A percentile compares a stretch with the other conserved stretches of the same genome.
These are phyloP conservation scores for Solanum rostratum DNA, from an alignment of 257 asterid genomes.

Conservation along the genomic window DNA sequence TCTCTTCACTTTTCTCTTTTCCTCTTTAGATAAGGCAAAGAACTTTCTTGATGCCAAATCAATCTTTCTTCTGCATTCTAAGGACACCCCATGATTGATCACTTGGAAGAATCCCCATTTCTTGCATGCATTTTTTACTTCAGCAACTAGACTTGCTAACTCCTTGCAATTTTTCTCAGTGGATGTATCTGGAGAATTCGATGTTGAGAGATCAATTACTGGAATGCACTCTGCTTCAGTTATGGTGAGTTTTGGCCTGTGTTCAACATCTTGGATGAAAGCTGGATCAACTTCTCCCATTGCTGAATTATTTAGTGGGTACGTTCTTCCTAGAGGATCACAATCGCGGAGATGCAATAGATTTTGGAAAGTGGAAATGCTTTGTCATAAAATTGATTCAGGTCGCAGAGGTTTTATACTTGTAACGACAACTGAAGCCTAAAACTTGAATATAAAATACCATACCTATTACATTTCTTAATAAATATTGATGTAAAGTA, in stretches of 20 bases:
- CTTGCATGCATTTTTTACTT: slow-evolving; percentile 45
- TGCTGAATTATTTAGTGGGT: background rate
- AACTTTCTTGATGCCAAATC: slow-evolving; percentile 38
- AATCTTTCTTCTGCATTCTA: slow-evolving; percentile 23
- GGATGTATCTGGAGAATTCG: slow-evolving; percentile 7
- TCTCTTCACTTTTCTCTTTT: slow-evolving; percentile 42
- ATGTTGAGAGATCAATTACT: slow-evolving; percentile 40
- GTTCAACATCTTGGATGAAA: slow-evolving; percentile 53
- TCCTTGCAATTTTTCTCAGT: background rate
- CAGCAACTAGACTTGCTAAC: slow-evolving; percentile 20
- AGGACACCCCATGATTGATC: slow-evolving; percentile 65
- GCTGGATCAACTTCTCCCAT: slow-evolving; percentile 54
- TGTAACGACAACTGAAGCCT: background rate
- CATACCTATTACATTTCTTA: background rate
- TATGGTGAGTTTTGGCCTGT: slow-evolving; percentile 39
- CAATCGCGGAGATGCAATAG: background rate
- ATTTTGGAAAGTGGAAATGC: background rate
- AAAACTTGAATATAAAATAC: background rate
- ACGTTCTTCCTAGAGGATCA: background rate
- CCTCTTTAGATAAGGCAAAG: slow-evolving; percentile 43
- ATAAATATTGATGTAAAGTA: background rate
- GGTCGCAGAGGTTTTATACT: background rate
- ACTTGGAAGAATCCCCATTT: slow-evolving; percentile 75
- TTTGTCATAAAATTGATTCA: background rate
- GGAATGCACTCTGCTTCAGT: slow-evolving; percentile 49